Percentiles rank a stretch among this genome's conserved stretches.
phyloP scores from a whole-genome alignment of 805 yeast genomes.

The Priceomyces medius region DNA sequence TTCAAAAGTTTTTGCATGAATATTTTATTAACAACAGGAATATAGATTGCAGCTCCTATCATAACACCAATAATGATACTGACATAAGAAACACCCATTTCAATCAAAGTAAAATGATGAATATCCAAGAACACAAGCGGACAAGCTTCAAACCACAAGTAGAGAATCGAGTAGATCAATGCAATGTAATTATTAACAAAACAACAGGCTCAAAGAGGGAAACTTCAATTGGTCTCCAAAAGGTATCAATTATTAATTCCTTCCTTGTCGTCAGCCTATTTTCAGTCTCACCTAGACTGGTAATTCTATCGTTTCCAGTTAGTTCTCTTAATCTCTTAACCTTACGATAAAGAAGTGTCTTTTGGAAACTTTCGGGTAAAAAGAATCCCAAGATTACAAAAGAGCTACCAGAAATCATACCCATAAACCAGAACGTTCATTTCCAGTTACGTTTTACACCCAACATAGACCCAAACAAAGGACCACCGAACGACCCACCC shows the following conservation, averaged over 20 bases:
- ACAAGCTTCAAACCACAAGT: constrained; percentile 59
- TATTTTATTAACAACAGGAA: constrained; percentile 19
- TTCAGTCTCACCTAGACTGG: constrained; percentile 37
- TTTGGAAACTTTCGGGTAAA: constrained; percentile 47
- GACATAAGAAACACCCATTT: constrained; percentile 49
- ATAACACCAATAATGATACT: constrained; percentile 45
- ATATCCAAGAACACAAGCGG: constrained; percentile 51
- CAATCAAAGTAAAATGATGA: constrained; percentile 48
- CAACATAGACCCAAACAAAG: constrained; percentile 51
- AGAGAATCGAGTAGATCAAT: constrained; percentile 51
- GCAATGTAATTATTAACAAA: constrained; percentile 52
- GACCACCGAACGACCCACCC: constrained; percentile 52
- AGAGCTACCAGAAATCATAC: constrained; percentile 25
- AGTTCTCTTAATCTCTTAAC: constrained; percentile 40
- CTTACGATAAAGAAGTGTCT: constrained; percentile 42
- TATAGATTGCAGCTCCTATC: constrained; percentile 37
- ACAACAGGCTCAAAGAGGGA: constrained; percentile 55
- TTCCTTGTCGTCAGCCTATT: constrained; percentile 10
- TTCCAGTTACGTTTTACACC: constrained; percentile 42
- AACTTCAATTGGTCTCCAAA: constrained; percentile 53
- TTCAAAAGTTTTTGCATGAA: constrained; percentile 15
- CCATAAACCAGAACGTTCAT: constrained; percentile 50
- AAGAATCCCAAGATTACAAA: constrained; percentile 24
- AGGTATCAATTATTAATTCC: constrained; percentile 20
- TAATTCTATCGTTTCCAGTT: constrained; percentile 43